These are phyloP conservation scores for Amaranthus palmeri DNA, from an alignment of 148 eudicot genomes.

Conservation along the genomic window DNA sequence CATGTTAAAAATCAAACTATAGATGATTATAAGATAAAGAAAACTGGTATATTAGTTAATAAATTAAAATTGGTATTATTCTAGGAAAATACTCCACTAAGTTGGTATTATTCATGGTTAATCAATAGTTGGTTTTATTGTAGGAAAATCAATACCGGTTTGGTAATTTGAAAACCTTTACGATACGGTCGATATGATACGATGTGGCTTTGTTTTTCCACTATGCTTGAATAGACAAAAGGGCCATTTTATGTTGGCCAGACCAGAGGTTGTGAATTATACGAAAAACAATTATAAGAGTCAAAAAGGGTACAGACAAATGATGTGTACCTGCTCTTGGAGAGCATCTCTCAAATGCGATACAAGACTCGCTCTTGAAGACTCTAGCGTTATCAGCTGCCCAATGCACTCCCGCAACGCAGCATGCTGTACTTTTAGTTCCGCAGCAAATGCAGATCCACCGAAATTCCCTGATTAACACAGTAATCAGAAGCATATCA, in stretches of 20 bases:
- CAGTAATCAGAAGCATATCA: not conserved
- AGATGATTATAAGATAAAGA: too few species aligned
- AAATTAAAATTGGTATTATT: too few species aligned
- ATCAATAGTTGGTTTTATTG: too few species aligned
- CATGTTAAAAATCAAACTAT: too few species aligned
- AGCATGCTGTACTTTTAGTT: conserved; percentile 68
- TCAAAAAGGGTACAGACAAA: not conserved
- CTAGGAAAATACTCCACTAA: too few species aligned
- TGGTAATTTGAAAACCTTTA: too few species aligned
- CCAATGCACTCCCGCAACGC: conserved; percentile 69
- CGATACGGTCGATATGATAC: too few species aligned
- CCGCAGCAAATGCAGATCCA: conserved; percentile 48
- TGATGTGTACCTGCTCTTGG: conserved; percentile 62
- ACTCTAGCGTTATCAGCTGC: conserved; percentile 62
- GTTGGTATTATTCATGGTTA: too few species aligned
- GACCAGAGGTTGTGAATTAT: not conserved
- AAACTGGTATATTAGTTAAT: too few species aligned
- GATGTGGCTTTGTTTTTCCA: too few species aligned
- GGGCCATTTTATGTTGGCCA: not conserved
- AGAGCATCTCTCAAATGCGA: conserved; percentile 68
- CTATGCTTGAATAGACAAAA: not conserved
- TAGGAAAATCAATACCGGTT: too few species aligned
- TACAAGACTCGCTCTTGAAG: conserved; percentile 68
- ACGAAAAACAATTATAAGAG: not conserved
- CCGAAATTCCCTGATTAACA: conserved; percentile 34